Conservation (phyloP, 1,139 yeast species). For the Hyphopichia fennica region DNA sequence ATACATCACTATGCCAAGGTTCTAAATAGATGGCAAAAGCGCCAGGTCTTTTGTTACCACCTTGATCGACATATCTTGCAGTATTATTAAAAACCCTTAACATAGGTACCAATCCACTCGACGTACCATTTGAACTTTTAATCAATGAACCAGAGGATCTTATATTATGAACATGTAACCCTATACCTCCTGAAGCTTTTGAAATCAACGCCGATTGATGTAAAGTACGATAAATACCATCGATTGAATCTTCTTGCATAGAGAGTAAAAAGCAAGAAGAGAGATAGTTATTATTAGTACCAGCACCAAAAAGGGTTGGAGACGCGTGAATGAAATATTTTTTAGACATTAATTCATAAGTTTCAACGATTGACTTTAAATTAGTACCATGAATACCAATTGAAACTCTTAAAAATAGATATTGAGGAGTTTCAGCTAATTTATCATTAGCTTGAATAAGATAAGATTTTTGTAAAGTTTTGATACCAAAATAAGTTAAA, state of each 20-base stretch:
- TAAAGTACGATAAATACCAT: conserved; percentile 56
- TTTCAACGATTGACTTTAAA: conserved; percentile 41
- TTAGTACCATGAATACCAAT: conserved; percentile 51
- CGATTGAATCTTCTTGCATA: conserved; percentile 59
- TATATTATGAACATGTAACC: conserved; percentile 55
- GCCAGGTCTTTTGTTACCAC: conserved; percentile 64
- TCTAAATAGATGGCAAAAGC: conserved; percentile 62
- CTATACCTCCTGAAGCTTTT: conserved; percentile 61
- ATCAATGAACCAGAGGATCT: conserved; percentile 52
- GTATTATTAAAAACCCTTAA: conserved; percentile 58
- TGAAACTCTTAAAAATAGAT: conserved; percentile 50
- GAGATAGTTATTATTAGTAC: conserved; percentile 46
- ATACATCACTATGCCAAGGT: conserved; percentile 62
- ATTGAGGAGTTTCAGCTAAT: conserved; percentile 53
- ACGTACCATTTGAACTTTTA: conserved; percentile 54
- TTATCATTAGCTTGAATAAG: conserved; percentile 34
- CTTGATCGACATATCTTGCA: conserved; percentile 63
- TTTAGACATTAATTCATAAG: conserved; percentile 52
- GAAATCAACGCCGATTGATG: conserved; percentile 57
- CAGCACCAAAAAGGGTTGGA: conserved; percentile 56
- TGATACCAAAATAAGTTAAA: conserved; percentile 52
- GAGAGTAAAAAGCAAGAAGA: conserved; percentile 59
- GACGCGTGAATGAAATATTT: conserved; percentile 56
- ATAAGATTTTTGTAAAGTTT: conserved; percentile 52
- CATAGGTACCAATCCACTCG: conserved; percentile 61